A percentile compares a stretch with the other conserved stretches of the same genome.
Conservation (phyloP, 495 filamentous ascomycete species). For the Tuber indicum region DNA sequence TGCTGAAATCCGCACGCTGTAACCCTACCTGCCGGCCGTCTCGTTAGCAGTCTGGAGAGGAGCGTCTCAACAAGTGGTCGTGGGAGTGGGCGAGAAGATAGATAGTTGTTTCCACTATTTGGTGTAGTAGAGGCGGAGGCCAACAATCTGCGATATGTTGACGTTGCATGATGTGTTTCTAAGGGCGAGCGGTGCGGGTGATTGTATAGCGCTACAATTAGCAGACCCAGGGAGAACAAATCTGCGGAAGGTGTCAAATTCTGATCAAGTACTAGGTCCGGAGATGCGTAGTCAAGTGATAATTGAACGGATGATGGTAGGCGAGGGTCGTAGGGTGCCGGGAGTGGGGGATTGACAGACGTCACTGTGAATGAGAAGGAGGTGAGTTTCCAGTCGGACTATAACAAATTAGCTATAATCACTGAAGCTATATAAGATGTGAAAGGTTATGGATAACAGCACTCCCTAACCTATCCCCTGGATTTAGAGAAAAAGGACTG, state of each 20-base stretch:
- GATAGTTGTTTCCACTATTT: constrained; percentile 70
- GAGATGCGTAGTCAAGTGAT: constrained; percentile 85
- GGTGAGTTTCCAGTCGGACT: constrained; percentile 97
- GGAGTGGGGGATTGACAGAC: constrained; percentile 56
- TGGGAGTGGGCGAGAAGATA: constrained; percentile 70
- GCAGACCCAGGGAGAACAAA: constrained; percentile 84
- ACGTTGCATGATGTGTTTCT: constrained; percentile 67
- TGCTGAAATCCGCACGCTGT: constrained; percentile 89
- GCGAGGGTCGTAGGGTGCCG: constrained; percentile 70
- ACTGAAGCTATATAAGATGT: constrained; percentile 6
- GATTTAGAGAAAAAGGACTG: constrained; percentile 35
- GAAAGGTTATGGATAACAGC: constrained; percentile 2
- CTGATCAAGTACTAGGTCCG: constrained; percentile 84
- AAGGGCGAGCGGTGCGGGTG: constrained; percentile 82
- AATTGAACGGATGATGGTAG: constrained; percentile 77
- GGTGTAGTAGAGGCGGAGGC: constrained; percentile 69
- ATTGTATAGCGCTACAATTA: constrained; percentile 87
- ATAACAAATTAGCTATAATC: constrained; percentile 19
- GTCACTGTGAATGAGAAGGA: constrained; percentile 82
- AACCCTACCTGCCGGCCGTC: constrained; percentile 76
- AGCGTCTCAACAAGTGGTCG: constrained; percentile 67
- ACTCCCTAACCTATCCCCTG: neutral
- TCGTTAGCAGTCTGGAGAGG: constrained; percentile 73
- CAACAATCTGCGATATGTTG: constrained; percentile 75
- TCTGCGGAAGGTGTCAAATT: constrained; percentile 74